Evolutionary conservation across 305 asterid species (phyloP).

Genomic region (Fraxinus sp.): DNA sequence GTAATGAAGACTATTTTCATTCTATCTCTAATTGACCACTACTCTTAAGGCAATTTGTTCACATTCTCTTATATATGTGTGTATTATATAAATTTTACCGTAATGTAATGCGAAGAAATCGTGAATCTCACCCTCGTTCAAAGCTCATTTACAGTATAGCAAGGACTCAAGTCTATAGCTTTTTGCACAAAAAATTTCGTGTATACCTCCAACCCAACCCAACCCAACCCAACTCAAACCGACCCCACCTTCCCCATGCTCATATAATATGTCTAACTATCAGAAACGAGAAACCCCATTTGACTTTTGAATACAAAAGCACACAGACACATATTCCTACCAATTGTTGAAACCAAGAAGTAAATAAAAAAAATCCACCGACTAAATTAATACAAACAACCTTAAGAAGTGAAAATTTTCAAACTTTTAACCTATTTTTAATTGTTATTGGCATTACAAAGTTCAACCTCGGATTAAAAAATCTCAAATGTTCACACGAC

Average conservation of each 20-base stretch:
- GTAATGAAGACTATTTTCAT: too few species aligned
- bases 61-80: not conserved
- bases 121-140: not conserved
- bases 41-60: not conserved
- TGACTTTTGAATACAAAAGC: conserved; percentile 44
- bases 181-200: not conserved
- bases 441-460: conserved; percentile 5
- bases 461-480: conserved; percentile 13
- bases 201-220: too few species aligned
- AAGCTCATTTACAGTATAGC: not conserved
- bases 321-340: conserved; percentile 40
- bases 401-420: conserved; percentile 24
- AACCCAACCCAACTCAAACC: not conserved
- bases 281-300: conserved; percentile 12
- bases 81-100: not conserved
- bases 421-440: conserved; percentile 10
- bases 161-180: not conserved
- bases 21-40: not conserved
- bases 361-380: not conserved
- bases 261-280: not conserved
- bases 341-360: conserved; percentile 27
- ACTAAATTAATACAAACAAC: conserved; percentile 26
- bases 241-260: not conserved
- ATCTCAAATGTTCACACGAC: not conserved
- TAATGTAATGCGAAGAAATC: too few species aligned